Percentiles rank a stretch among this genome's conserved stretches.
Evolutionary conservation across 1,284 basidiomycete genomes (phyloP).

Genomic region (Microbotryomycetes sp.): DNA sequence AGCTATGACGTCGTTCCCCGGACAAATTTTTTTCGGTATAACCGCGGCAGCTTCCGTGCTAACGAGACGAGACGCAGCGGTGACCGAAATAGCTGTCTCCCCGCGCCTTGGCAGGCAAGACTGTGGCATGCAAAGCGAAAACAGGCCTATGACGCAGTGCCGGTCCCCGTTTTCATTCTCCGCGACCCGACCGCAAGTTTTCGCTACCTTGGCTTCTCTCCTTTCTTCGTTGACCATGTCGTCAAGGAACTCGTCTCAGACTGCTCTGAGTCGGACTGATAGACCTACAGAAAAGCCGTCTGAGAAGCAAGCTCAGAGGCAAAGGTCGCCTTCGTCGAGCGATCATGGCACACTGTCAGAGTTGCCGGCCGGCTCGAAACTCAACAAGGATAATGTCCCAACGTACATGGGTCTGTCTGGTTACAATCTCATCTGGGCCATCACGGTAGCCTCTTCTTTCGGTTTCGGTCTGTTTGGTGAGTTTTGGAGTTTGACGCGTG

Average conservation of each 20-base stretch:
- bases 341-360: not conserved
- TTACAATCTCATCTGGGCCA: slow-evolving; percentile 13
- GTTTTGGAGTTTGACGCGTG: too few species aligned
- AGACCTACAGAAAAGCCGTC: not conserved
- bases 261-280: not conserved
- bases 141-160: too few species aligned
- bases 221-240: not conserved
- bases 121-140: too few species aligned
- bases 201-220: not conserved
- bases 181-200: not conserved
- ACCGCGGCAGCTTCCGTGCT: not conserved
- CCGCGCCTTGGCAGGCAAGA: not conserved
- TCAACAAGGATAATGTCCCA: slow-evolving; percentile 1
- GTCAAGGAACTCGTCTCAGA: not conserved
- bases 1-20: not conserved
- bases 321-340: not conserved
- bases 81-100: not conserved
- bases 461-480: slow-evolving; percentile 22
- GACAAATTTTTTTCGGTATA: not conserved
- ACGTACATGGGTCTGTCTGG: slow-evolving; percentile 15
- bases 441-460: slow-evolving; percentile 17
- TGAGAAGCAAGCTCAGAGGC: not conserved
- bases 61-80: not conserved
- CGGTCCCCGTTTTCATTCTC: too few species aligned
- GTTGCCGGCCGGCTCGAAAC: not conserved